phyloP scores from a whole-genome alignment of 75 land plant genomes.

The Ceratopteris richardii region DNA sequence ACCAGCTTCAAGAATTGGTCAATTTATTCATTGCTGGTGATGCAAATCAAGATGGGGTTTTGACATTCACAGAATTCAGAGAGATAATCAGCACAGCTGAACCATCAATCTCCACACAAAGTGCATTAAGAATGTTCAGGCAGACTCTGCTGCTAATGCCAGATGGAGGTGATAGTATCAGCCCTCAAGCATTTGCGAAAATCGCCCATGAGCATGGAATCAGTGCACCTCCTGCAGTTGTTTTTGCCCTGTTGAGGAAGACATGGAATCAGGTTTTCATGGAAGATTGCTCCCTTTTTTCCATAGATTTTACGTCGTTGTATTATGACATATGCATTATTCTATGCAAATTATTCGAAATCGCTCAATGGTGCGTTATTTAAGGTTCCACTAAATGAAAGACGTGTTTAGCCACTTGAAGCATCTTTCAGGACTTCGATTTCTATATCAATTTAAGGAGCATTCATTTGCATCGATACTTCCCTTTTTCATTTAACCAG shows the following conservation, averaged over 20 bases:
- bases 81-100: constrained; percentile 32
- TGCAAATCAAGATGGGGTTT: constrained; percentile 40
- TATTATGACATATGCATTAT: neutral
- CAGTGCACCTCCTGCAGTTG: constrained; percentile 20
- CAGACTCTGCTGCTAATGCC: constrained; percentile 31
- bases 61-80: constrained; percentile 34
- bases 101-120: constrained; percentile 26
- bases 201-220: constrained; percentile 34
- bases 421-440: too few species aligned
- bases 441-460: too few species aligned
- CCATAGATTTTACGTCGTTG: neutral
- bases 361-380: too few species aligned
- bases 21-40: constrained; percentile 33
- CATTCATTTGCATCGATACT: too few species aligned
- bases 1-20: constrained; percentile 22
- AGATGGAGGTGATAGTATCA: constrained; percentile 36
- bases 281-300: neutral
- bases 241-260: constrained; percentile 24
- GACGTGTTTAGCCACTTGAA: too few species aligned
- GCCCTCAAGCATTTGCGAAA: constrained; percentile 33
- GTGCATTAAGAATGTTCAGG: constrained; percentile 32
- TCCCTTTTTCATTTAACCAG: too few species aligned
- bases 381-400: too few species aligned
- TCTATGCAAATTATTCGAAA: too few species aligned
- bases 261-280: constrained; percentile 30